Percentiles rank a stretch among this genome's conserved stretches.
Evolutionary conservation across 2,329 filamentous ascomycete species (phyloP).

Genomic region (Leptographium flavum): DNA sequence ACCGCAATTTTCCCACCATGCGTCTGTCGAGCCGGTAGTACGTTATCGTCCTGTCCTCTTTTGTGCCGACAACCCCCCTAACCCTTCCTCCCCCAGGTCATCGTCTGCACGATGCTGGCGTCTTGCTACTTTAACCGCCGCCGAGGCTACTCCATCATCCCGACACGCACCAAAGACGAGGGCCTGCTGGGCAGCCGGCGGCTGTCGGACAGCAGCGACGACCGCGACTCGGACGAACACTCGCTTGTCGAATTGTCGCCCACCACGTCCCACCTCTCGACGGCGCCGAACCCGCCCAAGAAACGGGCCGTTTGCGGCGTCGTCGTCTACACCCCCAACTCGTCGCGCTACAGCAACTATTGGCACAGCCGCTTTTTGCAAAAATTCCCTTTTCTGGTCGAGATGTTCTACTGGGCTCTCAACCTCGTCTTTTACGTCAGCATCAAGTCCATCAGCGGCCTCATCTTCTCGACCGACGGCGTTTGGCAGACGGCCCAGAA

Average conservation of each 20-base stretch:
- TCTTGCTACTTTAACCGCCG: not conserved
- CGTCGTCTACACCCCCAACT: constrained; percentile 33
- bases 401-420: constrained; percentile 62
- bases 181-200: not conserved
- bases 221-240: not conserved
- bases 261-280: too few species aligned
- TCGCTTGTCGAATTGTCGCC: not conserved
- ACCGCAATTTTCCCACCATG: not conserved
- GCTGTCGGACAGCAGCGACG: not conserved
- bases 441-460: constrained; percentile 30
- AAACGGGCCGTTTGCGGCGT: constrained; percentile 13
- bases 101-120: not conserved
- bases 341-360: constrained; percentile 40
- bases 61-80: not conserved
- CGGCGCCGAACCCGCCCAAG: constrained; percentile 1
- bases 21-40: not conserved
- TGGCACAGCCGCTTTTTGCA: constrained; percentile 44
- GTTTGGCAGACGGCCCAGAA: constrained; percentile 31
- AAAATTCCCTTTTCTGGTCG: constrained; percentile 53
- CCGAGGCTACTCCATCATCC: not conserved
- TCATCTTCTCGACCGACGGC: constrained; percentile 19
- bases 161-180: not conserved
- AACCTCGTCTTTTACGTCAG: constrained; percentile 47
- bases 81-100: not conserved
- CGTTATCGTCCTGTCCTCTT: not conserved